These are phyloP conservation scores for Tolypocladium inflatum DNA, from an alignment of 2,329 filamentous ascomycete species.

Conservation along the genomic window DNA sequence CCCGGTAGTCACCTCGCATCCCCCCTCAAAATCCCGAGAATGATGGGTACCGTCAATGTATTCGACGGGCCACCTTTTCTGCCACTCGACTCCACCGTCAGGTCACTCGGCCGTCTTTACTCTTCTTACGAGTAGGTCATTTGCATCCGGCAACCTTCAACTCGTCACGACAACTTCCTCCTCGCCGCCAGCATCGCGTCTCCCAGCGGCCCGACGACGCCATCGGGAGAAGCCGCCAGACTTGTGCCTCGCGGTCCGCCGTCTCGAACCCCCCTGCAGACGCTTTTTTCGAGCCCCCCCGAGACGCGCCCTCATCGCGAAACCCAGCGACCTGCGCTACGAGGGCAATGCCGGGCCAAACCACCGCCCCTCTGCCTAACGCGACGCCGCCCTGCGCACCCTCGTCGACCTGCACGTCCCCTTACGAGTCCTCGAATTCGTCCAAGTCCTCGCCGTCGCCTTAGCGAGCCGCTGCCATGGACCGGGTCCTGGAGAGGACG, in stretches of 20 bases:
- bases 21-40: no score
- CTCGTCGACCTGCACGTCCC: not conserved
- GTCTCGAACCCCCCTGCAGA: not conserved
- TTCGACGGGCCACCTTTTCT: not conserved
- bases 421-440: no score
- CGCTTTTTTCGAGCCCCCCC: not conserved
- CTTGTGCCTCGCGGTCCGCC: not conserved
- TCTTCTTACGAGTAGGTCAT: not conserved
- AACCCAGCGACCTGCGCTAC: not conserved
- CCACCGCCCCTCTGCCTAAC: not conserved
- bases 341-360: not conserved
- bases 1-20: not conserved
- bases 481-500: constrained; percentile 17
- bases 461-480: constrained; percentile 13
- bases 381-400: not conserved
- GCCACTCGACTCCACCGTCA: not conserved
- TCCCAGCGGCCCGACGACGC: not conserved
- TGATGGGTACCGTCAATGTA: not conserved
- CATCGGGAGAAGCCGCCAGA: not conserved
- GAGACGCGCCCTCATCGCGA: not conserved
- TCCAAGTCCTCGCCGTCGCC: not conserved
- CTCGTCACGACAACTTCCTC: not conserved
- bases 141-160: not conserved
- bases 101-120: not conserved
- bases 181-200: not conserved